Percentiles rank a stretch among this genome's conserved stretches.
These are phyloP conservation scores for Hypoxylon lienhwacheense DNA, from an alignment of 495 filamentous ascomycete genomes.

Conservation along the genomic window DNA sequence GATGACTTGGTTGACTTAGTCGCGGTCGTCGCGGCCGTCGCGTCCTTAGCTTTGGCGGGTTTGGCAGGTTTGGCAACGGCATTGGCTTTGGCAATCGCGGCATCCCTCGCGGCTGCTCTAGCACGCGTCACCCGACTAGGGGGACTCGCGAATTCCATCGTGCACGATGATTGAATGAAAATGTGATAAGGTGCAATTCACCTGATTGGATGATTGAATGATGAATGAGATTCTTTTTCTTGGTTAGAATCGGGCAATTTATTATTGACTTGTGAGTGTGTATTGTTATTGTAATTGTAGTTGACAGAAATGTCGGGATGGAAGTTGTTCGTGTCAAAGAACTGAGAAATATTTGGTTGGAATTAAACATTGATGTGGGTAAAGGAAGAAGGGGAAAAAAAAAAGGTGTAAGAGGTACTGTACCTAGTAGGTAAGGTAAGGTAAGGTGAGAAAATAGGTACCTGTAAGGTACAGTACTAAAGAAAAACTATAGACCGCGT, in stretches of 20 bases:
- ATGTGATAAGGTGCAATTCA: conserved; percentile 7
- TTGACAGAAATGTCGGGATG: conserved; percentile 15
- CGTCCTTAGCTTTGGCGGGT: conserved; percentile 36
- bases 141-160: conserved; percentile 49
- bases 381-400: no score
- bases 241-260: conserved; percentile 1
- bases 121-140: conserved; percentile 64
- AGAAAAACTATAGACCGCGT: neutral
- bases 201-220: conserved; percentile 16
- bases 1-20: conserved; percentile 29
- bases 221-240: conserved; percentile 6
- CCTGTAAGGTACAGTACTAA: no score
- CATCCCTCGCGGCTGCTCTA: conserved; percentile 54
- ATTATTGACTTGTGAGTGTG: no score
- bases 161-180: conserved; percentile 11
- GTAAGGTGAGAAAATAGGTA: no score
- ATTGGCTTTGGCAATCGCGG: conserved; percentile 38
- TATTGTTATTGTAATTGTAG: no score
- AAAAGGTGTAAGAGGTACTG: no score
- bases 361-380: no score
- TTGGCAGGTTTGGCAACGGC: conserved; percentile 45
- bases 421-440: no score
- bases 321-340: conserved; percentile 9
- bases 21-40: conserved; percentile 24
- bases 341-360: no score